Conservation (phyloP, 2,329 filamentous ascomycete genomes). For the Trichoderma hamatum region DNA sequence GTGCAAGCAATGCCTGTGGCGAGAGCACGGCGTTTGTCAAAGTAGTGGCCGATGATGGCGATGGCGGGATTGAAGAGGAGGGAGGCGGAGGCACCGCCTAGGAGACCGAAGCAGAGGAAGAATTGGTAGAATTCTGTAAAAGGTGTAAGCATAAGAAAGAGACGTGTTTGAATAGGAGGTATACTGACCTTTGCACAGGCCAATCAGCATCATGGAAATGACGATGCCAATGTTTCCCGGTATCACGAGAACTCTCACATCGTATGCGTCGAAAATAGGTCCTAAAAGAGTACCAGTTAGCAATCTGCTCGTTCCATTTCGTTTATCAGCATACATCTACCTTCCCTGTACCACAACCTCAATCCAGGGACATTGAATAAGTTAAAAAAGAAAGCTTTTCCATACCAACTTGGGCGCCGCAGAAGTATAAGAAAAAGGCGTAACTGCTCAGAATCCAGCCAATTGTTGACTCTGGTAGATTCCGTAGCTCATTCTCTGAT, state of each 20-base stretch:
- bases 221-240: conserved; percentile 61
- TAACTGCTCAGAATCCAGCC: conserved; percentile 77
- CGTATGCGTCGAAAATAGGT: conserved; percentile 69
- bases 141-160: background rate
- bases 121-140: conserved; percentile 67
- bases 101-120: conserved; percentile 67
- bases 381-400: background rate
- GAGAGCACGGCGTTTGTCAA: conserved; percentile 63
- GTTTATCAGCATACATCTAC: background rate
- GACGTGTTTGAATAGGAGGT: background rate
- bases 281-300: conserved; percentile 36
- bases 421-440: conserved; percentile 70
- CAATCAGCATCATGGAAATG: conserved; percentile 58
- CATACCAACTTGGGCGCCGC: conserved; percentile 66
- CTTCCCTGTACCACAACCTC: background rate
- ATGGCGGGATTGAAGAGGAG: conserved; percentile 72
- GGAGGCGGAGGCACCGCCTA: conserved; percentile 67
- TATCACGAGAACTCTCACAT: conserved; percentile 61
- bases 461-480: conserved; percentile 60
- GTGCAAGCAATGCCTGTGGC: conserved; percentile 71
- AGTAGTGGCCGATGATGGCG: conserved; percentile 70
- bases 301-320: background rate
- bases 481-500: conserved; percentile 61
- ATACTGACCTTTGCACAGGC: conserved; percentile 40
- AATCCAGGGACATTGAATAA: background rate